phyloP scores from a whole-genome alignment of 108 stramenopile species.

The Epithemia pelagica region DNA sequence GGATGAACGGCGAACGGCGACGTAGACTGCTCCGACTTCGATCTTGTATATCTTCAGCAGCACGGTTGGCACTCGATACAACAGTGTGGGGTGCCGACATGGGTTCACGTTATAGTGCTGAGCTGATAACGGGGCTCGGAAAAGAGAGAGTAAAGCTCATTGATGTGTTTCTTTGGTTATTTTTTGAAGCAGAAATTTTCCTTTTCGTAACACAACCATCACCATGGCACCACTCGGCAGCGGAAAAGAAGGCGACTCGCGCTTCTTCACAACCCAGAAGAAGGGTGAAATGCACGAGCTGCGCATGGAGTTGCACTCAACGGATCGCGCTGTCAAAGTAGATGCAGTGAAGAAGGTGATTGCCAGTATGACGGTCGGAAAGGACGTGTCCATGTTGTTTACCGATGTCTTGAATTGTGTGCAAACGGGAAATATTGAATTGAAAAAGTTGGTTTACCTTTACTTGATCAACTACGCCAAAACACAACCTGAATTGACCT shows the following conservation, averaged over 20 bases:
- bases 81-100: too few species aligned
- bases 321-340: slow-evolving; percentile 87
- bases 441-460: slow-evolving; percentile 98
- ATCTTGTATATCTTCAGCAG: too few species aligned
- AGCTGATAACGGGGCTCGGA: too few species aligned
- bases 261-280: slow-evolving; percentile 94
- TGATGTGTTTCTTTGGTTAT: too few species aligned
- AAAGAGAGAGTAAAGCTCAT: too few species aligned
- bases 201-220: too few species aligned
- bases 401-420: slow-evolving; percentile 99
- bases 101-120: too few species aligned
- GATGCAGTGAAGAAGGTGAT: slow-evolving; percentile 99
- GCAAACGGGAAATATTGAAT: slow-evolving; percentile 98
- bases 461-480: slow-evolving; percentile 99
- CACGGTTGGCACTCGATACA: too few species aligned
- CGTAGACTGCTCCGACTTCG: too few species aligned
- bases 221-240: background rate
- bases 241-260: slow-evolving; percentile 68
- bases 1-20: too few species aligned
- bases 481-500: slow-evolving; percentile 94
- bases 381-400: slow-evolving; percentile 96
- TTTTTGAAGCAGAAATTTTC: too few species aligned
- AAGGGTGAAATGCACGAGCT: slow-evolving; percentile 99
- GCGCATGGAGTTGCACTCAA: slow-evolving; percentile 91
- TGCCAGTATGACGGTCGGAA: slow-evolving; percentile 99